A percentile compares a stretch with the other conserved stretches of the same genome.
phyloP scores from a whole-genome alignment of 2,329 filamentous ascomycete genomes.

The Aspergillus sp. region DNA sequence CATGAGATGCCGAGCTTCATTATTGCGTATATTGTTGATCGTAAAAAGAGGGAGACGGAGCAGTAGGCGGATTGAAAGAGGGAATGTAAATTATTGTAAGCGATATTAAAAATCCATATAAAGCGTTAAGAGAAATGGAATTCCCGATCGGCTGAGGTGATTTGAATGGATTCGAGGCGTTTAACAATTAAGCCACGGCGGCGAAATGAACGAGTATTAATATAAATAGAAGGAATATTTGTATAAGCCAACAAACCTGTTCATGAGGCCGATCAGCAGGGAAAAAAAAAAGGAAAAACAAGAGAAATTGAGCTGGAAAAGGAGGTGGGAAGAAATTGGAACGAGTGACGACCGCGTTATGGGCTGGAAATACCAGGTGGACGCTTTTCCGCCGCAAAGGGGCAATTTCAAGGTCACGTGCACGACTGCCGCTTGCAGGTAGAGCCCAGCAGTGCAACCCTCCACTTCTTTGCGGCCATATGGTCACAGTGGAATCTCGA shows the following conservation, averaged over 20 bases:
- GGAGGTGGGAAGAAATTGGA: conserved; percentile 5
- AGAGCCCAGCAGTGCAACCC: neutral
- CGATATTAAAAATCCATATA: conserved; percentile 3
- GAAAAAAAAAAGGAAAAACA: conserved; percentile 4
- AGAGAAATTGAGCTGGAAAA: conserved; percentile 9
- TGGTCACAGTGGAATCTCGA: neutral
- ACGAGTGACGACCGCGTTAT: conserved; percentile 5
- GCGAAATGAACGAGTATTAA: conserved; percentile 1
- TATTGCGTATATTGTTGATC: conserved; percentile 1
- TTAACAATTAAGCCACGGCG: conserved; percentile 16
- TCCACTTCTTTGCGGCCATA: neutral
- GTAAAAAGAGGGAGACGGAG: neutral
- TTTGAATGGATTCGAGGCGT: conserved; percentile 2
- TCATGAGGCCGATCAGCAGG: neutral
- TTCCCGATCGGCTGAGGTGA: neutral
- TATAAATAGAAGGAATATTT: neutral
- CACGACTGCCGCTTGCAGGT: conserved; percentile 12
- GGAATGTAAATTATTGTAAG: neutral
- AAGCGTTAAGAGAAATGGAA: neutral
- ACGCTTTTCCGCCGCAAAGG: conserved; percentile 19
- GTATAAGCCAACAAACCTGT: neutral
- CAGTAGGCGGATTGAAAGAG: neutral
- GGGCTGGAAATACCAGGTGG: conserved; percentile 1
- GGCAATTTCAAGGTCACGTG: conserved; percentile 19
- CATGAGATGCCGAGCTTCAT: conserved; percentile 38